Conservation (phyloP, 805 yeast genomes). For the Martiniozyma abietophila region DNA sequence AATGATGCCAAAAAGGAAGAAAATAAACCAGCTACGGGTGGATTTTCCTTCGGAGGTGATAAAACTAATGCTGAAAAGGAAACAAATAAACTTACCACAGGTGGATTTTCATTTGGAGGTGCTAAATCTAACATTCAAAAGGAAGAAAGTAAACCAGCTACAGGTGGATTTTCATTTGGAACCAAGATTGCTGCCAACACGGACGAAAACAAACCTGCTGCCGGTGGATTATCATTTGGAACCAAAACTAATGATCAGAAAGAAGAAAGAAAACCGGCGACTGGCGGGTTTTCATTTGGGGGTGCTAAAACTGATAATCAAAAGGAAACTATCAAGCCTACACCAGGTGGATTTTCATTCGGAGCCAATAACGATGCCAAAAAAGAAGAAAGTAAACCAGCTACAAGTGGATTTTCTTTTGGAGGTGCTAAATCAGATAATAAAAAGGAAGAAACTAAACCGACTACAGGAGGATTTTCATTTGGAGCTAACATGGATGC, state of each 20-base stretch:
- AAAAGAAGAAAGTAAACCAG: constrained; percentile 7
- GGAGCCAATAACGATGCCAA: constrained; percentile 8
- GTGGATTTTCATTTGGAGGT: constrained; percentile 13
- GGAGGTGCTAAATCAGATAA: constrained; percentile 10
- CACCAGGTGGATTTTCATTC: constrained; percentile 9
- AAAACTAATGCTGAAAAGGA: constrained; percentile 7
- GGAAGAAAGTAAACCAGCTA: background rate
- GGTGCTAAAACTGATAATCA: constrained; percentile 9
- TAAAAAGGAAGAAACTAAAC: constrained; percentile 7
- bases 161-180: constrained; percentile 12
- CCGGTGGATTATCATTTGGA: constrained; percentile 14
- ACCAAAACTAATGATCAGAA: constrained; percentile 12
- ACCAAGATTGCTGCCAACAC: constrained; percentile 7
- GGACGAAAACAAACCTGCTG: constrained; percentile 5
- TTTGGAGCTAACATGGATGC: constrained; percentile 14
- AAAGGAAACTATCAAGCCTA: constrained; percentile 8
- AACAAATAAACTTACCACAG: constrained; percentile 2
- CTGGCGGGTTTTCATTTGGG: constrained; percentile 2
- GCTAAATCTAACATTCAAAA: constrained; percentile 5
- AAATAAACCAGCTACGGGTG: constrained; percentile 7
- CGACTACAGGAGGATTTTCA: constrained; percentile 12
- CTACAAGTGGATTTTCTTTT: constrained; percentile 12
- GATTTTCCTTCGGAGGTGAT: constrained; percentile 14
- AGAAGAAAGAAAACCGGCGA: constrained; percentile 8
- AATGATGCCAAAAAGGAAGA: constrained; percentile 6